Evolutionary conservation across 441 rosid genomes (phyloP).

Genomic region (Daphne laureola): DNA sequence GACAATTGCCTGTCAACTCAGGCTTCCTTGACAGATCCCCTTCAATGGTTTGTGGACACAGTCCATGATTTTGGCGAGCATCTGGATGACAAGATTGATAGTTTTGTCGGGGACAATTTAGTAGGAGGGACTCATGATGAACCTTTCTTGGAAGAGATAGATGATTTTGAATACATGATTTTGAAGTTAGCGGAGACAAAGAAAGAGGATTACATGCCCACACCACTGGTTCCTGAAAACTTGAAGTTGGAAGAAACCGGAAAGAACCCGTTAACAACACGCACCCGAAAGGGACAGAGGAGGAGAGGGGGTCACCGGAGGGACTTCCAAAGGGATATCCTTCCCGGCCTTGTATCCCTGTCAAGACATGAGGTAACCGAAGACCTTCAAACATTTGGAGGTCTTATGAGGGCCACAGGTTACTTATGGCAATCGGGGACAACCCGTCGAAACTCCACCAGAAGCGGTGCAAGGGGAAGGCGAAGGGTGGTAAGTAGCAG

Average conservation of each 20-base stretch:
- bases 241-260: constrained; percentile 48
- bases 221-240: constrained; percentile 59
- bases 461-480: constrained; percentile 68
- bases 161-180: constrained; percentile 83
- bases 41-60: constrained; percentile 76
- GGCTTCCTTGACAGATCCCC: constrained; percentile 41
- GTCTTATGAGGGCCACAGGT: constrained; percentile 76
- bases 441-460: constrained; percentile 63
- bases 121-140: constrained; percentile 29
- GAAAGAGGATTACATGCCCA: constrained; percentile 78
- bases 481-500: constrained; percentile 40
- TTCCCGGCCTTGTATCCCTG: constrained; percentile 82
- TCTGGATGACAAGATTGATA: constrained; percentile 34
- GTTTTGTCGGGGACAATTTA: constrained; percentile 22
- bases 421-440: constrained; percentile 60
- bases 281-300: constrained; percentile 68
- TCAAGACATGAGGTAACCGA: constrained; percentile 87
- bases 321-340: constrained; percentile 98
- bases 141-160: constrained; percentile 46
- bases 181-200: constrained; percentile 50
- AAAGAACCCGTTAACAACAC: constrained; percentile 26
- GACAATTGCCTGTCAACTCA: constrained; percentile 30
- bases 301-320: constrained; percentile 92
- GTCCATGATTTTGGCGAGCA: constrained; percentile 43
- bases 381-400: constrained; percentile 90